Percentiles rank a stretch among this genome's conserved stretches.
Evolutionary conservation across 139 green algal genomes (phyloP).

Genomic region (Chlorella sp.): DNA sequence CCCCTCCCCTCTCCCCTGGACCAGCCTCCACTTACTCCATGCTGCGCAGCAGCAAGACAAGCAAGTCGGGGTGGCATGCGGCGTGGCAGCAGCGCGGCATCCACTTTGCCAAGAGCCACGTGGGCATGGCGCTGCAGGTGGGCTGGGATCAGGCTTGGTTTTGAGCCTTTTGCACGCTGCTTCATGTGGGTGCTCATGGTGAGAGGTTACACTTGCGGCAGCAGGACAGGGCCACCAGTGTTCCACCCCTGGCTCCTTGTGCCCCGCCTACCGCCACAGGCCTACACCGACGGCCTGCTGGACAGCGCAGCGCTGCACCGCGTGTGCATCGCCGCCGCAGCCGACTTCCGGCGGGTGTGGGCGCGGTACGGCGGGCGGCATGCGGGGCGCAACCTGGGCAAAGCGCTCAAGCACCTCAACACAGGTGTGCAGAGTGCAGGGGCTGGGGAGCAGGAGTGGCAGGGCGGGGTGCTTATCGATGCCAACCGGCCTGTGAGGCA

Average conservation of each 20-base stretch:
- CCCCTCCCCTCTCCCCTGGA: background rate
- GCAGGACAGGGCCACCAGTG: background rate
- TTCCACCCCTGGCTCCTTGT: too few species aligned
- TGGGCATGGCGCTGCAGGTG: slow-evolving; percentile 65
- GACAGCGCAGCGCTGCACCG: slow-evolving; percentile 43
- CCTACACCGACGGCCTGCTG: slow-evolving; percentile 51
- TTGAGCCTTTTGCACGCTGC: too few species aligned
- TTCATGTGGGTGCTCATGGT: too few species aligned
- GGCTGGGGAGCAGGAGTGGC: too few species aligned
- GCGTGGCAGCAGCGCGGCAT: slow-evolving; percentile 54
- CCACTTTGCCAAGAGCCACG: slow-evolving; percentile 53
- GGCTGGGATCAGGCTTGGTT: too few species aligned
- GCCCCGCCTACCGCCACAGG: slow-evolving; percentile 15
- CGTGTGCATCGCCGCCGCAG: slow-evolving; percentile 36
- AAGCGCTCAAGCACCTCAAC: slow-evolving; percentile 49
- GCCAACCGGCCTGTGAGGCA: too few species aligned
- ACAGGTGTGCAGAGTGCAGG: background rate
- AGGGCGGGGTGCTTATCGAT: background rate
- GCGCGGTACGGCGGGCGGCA: slow-evolving; percentile 38
- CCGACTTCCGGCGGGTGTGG: slow-evolving; percentile 43
- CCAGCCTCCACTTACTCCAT: slow-evolving; percentile 44
- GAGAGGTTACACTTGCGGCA: too few species aligned
- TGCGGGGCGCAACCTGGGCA: slow-evolving; percentile 47
- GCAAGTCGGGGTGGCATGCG: slow-evolving; percentile 36
- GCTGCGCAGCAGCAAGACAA: slow-evolving; percentile 20